Percentiles rank a stretch among this genome's conserved stretches.
These are phyloP conservation scores for Candida suzukii DNA, from an alignment of 805 yeast species.

Conservation along the genomic window DNA sequence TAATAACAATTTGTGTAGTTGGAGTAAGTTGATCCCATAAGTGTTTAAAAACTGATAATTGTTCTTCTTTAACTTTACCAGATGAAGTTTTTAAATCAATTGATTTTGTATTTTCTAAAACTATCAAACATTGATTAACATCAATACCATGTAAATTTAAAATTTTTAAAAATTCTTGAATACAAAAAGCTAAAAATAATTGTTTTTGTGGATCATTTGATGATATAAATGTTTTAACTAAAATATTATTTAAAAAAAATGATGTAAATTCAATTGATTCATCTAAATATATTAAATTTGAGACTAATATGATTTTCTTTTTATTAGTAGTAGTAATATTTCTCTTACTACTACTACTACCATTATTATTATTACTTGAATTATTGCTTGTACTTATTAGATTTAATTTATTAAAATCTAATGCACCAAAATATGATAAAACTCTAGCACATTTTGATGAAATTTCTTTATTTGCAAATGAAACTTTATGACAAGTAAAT, in stretches of 20 bases:
- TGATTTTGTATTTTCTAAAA: too few relatives aligned
- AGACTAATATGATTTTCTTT: constrained; percentile 36
- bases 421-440: constrained; percentile 68
- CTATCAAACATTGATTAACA: too few relatives aligned
- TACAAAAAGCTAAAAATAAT: constrained; percentile 74
- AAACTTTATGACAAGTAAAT: constrained; percentile 51
- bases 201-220: constrained; percentile 84
- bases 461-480: constrained; percentile 37
- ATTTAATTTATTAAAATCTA: constrained; percentile 56
- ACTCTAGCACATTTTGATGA: constrained; percentile 60
- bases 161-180: constrained; percentile 76
- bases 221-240: constrained; percentile 86
- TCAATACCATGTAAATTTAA: constrained; percentile 36
- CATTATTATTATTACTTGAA: too few relatives aligned
- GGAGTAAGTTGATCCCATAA: constrained; percentile 61
- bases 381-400: constrained; percentile 30
- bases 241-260: constrained; percentile 54
- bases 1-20: constrained; percentile 62
- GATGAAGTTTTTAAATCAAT: too few relatives aligned
- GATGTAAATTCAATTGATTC: constrained; percentile 64
- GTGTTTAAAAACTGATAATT: constrained; percentile 9
- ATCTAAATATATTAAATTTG: constrained; percentile 51
- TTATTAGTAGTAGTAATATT: too few relatives aligned
- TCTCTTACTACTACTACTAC: too few relatives aligned
- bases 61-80: not conserved